Conservation (phyloP, 2,329 filamentous ascomycete species). For the Colletotrichum siamense region DNA sequence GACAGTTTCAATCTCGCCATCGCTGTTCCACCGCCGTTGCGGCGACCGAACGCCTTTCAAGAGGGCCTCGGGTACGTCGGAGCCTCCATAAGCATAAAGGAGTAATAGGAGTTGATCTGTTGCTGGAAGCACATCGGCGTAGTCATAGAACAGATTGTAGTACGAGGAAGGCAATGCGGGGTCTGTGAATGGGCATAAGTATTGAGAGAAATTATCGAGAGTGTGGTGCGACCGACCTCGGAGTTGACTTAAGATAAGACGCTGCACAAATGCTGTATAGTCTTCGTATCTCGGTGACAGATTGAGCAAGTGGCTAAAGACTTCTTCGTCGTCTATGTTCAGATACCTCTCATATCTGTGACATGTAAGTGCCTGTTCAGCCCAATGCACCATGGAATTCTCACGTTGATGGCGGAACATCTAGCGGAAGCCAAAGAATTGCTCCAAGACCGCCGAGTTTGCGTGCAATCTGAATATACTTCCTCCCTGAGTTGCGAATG, state of each 20-base stretch:
- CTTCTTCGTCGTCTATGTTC: slow-evolving; percentile 36
- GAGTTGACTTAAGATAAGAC: slow-evolving; percentile 23
- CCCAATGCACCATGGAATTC: background rate
- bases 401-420: slow-evolving; percentile 38
- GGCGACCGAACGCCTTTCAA: slow-evolving; percentile 25
- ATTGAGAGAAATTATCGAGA: rapidly evolving
- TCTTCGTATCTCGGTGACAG: slow-evolving; percentile 22
- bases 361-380: background rate
- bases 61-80: slow-evolving; percentile 26
- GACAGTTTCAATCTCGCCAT: slow-evolving; percentile 31
- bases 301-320: slow-evolving; percentile 30
- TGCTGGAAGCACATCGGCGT: slow-evolving; percentile 28
- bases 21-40: slow-evolving; percentile 26
- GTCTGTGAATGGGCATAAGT: background rate
- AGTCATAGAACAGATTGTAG: slow-evolving; percentile 29
- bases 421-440: slow-evolving; percentile 35
- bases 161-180: slow-evolving; percentile 7
- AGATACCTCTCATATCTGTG: slow-evolving; percentile 37
- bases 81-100: slow-evolving; percentile 23
- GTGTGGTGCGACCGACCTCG: background rate
- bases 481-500: slow-evolving; percentile 35
- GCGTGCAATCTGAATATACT: slow-evolving; percentile 38
- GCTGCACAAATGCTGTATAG: slow-evolving; percentile 27
- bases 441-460: slow-evolving; percentile 33
- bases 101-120: slow-evolving; percentile 31